Evolutionary conservation across 2,329 filamentous ascomycete genomes (phyloP), one percentile per base, ranked within the genome.

Genomic region (Botryosphaeria dothidea): DNA sequence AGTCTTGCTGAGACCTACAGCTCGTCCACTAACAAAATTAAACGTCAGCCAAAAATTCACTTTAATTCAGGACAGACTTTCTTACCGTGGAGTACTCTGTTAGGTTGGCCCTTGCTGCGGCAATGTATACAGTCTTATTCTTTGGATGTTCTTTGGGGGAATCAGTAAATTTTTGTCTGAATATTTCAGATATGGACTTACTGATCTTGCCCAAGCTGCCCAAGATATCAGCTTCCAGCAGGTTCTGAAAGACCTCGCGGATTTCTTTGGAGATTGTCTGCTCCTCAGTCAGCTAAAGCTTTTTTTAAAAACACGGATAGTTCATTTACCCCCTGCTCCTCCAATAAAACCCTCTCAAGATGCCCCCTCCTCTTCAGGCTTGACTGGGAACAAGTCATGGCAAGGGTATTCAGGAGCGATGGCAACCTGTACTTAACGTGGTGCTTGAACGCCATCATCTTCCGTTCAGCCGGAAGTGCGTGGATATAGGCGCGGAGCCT

Each of bases 381-480:
- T 4, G 11, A 15, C 17, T 49, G 66, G 19, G 65, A 70, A 58
- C 66, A 70, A 0, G 68, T 69, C 51, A 73, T 71, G 34, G 70
- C 46, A 2, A 74, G 62, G 1, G 62, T 67, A 48, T 49, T 71
- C 0, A 73, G 36, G 3, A 69, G 43, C 0, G 64, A 67, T 11
- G n/a, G 19, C 29, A 57, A 58, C 29, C 23, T 57, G 64, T 19
- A 69, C 56, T 3, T 68, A 61, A 36, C 0, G 52, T 65, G 13
- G 45, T 66, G 19, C 36, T 66, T 52, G 1, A 68, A 62, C 1
- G 52, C 52, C 1, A 21, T 17, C 3, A 63, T 54, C 34, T 65
- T 70, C 60, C 69, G 68, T 3, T 60, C 25, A 0, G 69, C 69
- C 1, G 69, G 71, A 3, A 68, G 15, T 0, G 57, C 11, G 34